Conservation (phyloP, 371 early-diverging fungal genomes). For the Lichtheimia ornata region DNA sequence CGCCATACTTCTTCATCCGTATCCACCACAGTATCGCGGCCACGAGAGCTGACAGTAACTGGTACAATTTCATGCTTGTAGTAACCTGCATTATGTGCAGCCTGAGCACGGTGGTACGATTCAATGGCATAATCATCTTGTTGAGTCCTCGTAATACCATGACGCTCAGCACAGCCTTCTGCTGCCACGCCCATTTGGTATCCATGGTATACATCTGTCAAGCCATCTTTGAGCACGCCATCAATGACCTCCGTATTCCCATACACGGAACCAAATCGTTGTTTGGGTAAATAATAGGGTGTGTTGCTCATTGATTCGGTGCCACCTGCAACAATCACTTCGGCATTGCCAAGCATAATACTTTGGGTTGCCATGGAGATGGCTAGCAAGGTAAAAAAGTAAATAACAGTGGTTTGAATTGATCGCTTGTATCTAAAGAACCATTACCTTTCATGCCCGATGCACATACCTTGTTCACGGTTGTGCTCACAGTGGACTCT, state of each 20-base stretch:
- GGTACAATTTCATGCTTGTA: conserved; percentile 90
- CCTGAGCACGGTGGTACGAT: conserved; percentile 88
- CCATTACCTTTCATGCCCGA: conserved; percentile 88
- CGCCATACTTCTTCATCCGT: conserved; percentile 81
- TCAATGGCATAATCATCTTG: conserved; percentile 91
- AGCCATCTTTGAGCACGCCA: conserved; percentile 90
- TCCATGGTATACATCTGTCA: conserved; percentile 87
- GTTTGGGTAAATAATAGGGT: conserved; percentile 89
- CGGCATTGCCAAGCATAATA: conserved; percentile 82
- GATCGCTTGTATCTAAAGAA: background rate
- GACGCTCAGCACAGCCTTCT: conserved; percentile 88
- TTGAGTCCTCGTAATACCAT: conserved; percentile 75
- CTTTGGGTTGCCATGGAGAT: conserved; percentile 84
- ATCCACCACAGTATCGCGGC: conserved; percentile 75
- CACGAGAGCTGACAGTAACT: conserved; percentile 74
- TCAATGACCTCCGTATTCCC: conserved; percentile 86
- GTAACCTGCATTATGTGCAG: conserved; percentile 71
- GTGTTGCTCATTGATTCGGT: conserved; percentile 97
- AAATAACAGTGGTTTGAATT: background rate
- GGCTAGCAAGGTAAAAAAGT: conserved; percentile 41
- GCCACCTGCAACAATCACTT: conserved; percentile 91
- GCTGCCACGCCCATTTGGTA: conserved; percentile 94
- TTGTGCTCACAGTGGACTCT: conserved; percentile 78
- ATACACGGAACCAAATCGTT: conserved; percentile 80
- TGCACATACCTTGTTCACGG: conserved; percentile 98